Base-by-base conservation (phyloP, 805 yeast genomes). In the Cephaloascus fragrans region DNA sequence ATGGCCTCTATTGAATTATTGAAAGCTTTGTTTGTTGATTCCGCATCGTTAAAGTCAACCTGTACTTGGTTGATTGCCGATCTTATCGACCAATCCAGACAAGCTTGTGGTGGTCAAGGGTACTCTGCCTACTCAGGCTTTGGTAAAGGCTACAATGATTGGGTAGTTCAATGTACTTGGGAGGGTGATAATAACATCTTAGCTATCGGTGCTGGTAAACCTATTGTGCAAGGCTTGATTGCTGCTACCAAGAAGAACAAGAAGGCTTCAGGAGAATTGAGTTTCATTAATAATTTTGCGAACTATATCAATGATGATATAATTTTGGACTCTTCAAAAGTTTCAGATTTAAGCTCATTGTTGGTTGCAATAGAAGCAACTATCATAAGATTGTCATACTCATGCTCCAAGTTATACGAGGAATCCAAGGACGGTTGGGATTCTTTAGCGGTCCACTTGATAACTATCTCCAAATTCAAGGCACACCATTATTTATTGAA, bases 81-180 rank as follows among this genome's bases (percentile, higher is more conserved):
- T 43, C 68, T 83, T 49, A 88, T 89, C 53, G 95, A 87, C 56
- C 89, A 88, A 63, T 75, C 88, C 47, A 76, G 97, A 64, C 97
- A 89, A 62, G 72, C 95, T 2, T 88, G 96, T 61, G 96, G 97
- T 57, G 97, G 97, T 26, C 96, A 85, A 61, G 97, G 97, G 32
- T 89, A 89, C 63, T 86, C 95, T 18, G 77, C 88, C n/a, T 89
- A 89, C 61, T 77, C 86, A 47, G 95, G 89, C 2, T 84, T 89
- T 56, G 96, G 94, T 32, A 85, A 82, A 56, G 88, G 88, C 10
- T 86, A 77, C 66, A 73, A 74, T 45, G 97, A 89, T 59, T 90
- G 95, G 86, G 96, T 84, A n/a, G 96, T 89, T 32, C 96, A 89
- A 64, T 88, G 96, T 62, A 89, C 97, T 16, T 89, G 97, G 97